Conservation (phyloP, 257 asterid species). For the Ajuga chamaepitys region DNA sequence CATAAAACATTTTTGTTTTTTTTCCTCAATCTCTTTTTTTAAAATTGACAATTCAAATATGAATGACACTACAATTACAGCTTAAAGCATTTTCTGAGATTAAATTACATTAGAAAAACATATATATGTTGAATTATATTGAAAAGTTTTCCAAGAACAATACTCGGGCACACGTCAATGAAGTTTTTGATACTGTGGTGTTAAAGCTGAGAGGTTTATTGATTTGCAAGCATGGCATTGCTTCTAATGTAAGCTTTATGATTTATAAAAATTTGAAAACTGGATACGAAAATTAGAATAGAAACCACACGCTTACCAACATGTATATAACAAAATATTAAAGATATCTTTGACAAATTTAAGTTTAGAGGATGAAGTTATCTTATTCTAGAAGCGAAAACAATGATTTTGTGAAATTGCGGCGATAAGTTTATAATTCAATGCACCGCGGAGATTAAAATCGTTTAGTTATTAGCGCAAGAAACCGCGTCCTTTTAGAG, state of each 20-base stretch:
- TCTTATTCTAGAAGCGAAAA: conserved; percentile 16
- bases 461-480: no score
- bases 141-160: background rate
- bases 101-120: no score
- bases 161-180: background rate
- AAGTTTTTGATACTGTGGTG: background rate
- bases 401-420: conserved; percentile 16
- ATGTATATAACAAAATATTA: background rate
- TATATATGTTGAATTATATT: no score
- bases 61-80: background rate
- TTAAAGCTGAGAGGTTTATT: conserved; percentile 10
- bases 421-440: conserved; percentile 18
- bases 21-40: no score
- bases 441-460: background rate
- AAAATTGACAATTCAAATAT: no score
- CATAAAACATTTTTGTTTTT: no score
- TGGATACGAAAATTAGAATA: background rate
- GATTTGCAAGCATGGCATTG: conserved; percentile 14
- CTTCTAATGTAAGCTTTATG: conserved; percentile 7
- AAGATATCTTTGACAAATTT: background rate
- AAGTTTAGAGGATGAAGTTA: background rate
- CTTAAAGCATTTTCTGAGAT: background rate
- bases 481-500: no score
- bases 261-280: background rate
- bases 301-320: conserved; percentile 24